phyloP scores from a whole-genome alignment of 73 alveolate species.

The Effrenium voratum region DNA sequence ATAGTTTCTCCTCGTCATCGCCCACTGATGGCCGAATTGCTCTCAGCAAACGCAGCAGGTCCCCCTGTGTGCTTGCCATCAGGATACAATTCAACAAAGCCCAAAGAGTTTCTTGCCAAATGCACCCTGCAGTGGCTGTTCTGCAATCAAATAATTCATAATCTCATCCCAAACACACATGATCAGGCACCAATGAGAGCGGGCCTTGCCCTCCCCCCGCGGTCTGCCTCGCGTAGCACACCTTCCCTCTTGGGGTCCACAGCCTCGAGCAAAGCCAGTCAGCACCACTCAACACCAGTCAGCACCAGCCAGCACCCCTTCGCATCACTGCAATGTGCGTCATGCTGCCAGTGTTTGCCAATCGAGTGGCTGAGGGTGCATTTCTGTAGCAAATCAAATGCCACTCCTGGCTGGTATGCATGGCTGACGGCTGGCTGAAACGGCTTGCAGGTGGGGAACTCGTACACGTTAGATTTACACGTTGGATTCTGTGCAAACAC shows the following conservation, averaged over 20 bases:
- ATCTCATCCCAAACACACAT: too few species aligned
- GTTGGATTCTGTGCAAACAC: too few species aligned
- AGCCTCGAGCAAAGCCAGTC: neutral
- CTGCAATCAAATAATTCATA: too few species aligned
- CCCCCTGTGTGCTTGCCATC: too few species aligned
- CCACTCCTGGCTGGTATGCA: slow-evolving; percentile 92
- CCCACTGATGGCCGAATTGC: slow-evolving; percentile 52
- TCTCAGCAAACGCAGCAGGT: slow-evolving; percentile 55
- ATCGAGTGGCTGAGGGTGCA: slow-evolving; percentile 62
- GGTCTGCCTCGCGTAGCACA: slow-evolving; percentile 75
- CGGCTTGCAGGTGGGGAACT: too few species aligned
- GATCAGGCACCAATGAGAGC: too few species aligned
- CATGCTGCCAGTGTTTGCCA: neutral
- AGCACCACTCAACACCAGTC: neutral
- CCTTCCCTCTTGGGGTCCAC: slow-evolving; percentile 87
- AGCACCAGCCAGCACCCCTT: neutral
- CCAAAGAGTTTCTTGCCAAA: too few species aligned
- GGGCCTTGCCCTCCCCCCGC: too few species aligned
- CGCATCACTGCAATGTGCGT: neutral
- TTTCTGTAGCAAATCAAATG: slow-evolving; percentile 29
- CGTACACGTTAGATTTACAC: too few species aligned
- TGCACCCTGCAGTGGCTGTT: too few species aligned
- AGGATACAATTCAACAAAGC: too few species aligned
- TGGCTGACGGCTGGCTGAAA: too few species aligned
- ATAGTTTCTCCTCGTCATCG: slow-evolving; percentile 37